These are phyloP conservation scores for Phytophthora ramorum DNA, from an alignment of 352 stramenopile species.

Conservation along the genomic window DNA sequence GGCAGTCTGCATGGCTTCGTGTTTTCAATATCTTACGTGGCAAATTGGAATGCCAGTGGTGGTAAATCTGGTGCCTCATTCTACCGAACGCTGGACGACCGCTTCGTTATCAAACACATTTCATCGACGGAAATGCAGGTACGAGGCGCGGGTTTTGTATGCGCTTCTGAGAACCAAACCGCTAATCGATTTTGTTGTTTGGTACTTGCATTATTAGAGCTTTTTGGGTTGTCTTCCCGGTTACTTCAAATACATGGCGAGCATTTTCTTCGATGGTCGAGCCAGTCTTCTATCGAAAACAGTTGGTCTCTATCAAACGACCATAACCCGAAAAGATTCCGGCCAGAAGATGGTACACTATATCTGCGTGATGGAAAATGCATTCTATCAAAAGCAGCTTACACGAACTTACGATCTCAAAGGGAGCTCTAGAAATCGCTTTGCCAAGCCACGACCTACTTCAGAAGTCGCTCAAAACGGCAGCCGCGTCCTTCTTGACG, in stretches of 20 bases:
- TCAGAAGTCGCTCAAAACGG: conserved; percentile 32
- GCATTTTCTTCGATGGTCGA: conserved; percentile 95
- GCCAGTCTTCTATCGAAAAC: conserved; percentile 97
- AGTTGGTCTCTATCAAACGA: conserved; percentile 97
- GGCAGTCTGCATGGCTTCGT: conserved; percentile 68
- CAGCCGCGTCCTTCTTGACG: conserved; percentile 78
- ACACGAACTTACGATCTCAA: conserved; percentile 98
- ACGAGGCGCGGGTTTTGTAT: background rate
- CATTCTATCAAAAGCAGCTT: conserved; percentile 96
- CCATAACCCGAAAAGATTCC: conserved; percentile 92
- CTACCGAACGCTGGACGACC: conserved; percentile 94
- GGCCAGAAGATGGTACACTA: conserved; percentile 92
- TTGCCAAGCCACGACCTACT: conserved; percentile 61
- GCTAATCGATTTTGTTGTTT: background rate
- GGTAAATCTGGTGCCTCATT: conserved; percentile 98
- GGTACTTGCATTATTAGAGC: conserved; percentile 48
- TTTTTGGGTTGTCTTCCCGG: conserved; percentile 78
- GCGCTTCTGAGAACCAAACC: no score
- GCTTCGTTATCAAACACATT: conserved; percentile 99
- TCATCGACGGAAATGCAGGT: conserved; percentile 98
- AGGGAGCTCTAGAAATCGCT: conserved; percentile 95
- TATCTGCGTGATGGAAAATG: conserved; percentile 97
- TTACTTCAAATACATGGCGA: conserved; percentile 99
- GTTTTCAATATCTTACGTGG: conserved; percentile 85
- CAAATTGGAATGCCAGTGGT: conserved; percentile 93